Base-by-base conservation (phyloP, 73 alveolate genomes). In the Tetrahymena elliotti region DNA sequence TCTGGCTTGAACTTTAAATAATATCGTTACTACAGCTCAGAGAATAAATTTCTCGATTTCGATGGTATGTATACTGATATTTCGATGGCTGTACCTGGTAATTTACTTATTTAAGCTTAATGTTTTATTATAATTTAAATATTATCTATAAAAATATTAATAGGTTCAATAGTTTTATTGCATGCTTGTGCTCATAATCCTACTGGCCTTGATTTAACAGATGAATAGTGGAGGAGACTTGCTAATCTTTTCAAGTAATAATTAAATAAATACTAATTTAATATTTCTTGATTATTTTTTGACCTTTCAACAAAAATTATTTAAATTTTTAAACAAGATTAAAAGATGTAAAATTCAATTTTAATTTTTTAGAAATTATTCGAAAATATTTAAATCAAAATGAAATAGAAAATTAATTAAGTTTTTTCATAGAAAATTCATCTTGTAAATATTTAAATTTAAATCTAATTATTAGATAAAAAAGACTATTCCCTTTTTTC, bases 161-260 rank as follows among this genome's bases (percentile, higher is more conserved):
- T 94, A 84, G 98, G 98, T 24, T 96, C 99, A 39, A 96, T 99
- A 35, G 98, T 99, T 22, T 96, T 99, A 53, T 97, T 99, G 93
- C 99, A 99, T 93, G 99, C 98, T 53, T 99, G 99, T 96, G 99
- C 99, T 1, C 99, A 99, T 95, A 99, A 99, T 96, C 99, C 99
- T 68, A 99, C 99, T 6, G 99, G 99, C 15, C 98, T 96, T 37
- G 99, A 99, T 97, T 98, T 99, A 40, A 97, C 98, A 82, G 98
- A 97, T 88, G 99, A 98, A 0, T 35, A 94, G 84, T 94, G 96
- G 96, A 35, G 47, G 36, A 35, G 93, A 88, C 93, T 94, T 31
- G 96, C 96, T 33, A 95, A 83, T 11, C 95, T 94, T 35, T 94
- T 94, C 93, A 88, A 88, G 83, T 84, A 52, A 92, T 18, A 47